Conservation (phyloP, 495 filamentous ascomycete species). For the Pyrenula aspistea region DNA sequence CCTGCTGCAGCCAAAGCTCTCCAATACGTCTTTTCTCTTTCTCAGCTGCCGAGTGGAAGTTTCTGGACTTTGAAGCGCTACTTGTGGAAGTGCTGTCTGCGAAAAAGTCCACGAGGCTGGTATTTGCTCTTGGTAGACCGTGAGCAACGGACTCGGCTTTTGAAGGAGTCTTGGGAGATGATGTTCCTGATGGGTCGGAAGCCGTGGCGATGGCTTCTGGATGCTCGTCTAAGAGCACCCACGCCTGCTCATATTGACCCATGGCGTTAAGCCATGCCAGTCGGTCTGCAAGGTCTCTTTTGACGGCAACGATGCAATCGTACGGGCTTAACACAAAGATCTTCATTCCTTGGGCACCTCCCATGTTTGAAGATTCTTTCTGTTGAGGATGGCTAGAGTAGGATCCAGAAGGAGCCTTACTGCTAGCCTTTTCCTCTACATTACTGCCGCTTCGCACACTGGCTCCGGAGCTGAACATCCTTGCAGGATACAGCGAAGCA, state of each 20-base stretch:
- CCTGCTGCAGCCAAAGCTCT: constrained; percentile 82
- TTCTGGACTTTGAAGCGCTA: constrained; percentile 11
- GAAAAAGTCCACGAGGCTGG: constrained; percentile 63
- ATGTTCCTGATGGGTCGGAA: constrained; percentile 32
- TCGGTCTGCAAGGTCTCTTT: constrained; percentile 73
- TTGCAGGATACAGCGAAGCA: constrained; percentile 69
- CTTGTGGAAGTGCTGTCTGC: constrained; percentile 52
- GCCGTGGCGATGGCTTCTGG: constrained; percentile 54
- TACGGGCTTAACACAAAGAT: constrained; percentile 95
- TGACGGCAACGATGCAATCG: constrained; percentile 80
- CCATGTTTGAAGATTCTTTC: constrained; percentile 28
- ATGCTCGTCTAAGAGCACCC: constrained; percentile 76
- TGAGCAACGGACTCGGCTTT: constrained; percentile 1
- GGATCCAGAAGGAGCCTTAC: constrained; percentile 26
- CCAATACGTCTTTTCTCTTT: constrained; percentile 88
- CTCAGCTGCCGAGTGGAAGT: constrained; percentile 49
- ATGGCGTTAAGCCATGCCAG: constrained; percentile 73
- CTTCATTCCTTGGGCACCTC: constrained; percentile 61
- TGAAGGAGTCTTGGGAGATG: constrained; percentile 10
- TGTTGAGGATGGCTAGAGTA: constrained; percentile 16
- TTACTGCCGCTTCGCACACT: constrained; percentile 69
- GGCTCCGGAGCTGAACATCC: constrained; percentile 75
- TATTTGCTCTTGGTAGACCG: constrained; percentile 29
- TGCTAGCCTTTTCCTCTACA: constrained; percentile 38
- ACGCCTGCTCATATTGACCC: constrained; percentile 69